Conservation (phyloP, 202 grass and related monocot genomes). For the Thinopyrum obtusiflorum region DNA sequence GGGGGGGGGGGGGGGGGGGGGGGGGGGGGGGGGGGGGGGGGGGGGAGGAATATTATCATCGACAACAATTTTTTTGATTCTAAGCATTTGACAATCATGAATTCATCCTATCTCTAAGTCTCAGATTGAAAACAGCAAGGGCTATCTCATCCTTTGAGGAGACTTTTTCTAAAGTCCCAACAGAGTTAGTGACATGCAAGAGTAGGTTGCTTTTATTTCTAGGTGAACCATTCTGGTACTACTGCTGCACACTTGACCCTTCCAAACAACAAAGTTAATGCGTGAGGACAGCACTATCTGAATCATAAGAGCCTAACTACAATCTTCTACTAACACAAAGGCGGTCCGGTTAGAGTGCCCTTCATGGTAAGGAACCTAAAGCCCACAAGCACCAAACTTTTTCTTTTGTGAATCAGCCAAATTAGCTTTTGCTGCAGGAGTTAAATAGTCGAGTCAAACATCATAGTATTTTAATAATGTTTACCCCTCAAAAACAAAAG, state of each 20-base stretch:
- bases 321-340: constrained; percentile 32
- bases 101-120: too few relatives aligned
- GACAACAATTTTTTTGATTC: too few relatives aligned
- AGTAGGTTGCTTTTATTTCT: constrained; percentile 48
- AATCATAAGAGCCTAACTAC: constrained; percentile 15
- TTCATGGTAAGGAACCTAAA: constrained; percentile 36
- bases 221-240: constrained; percentile 45
- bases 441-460: not conserved
- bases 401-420: constrained; percentile 30
- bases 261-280: constrained; percentile 46
- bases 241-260: constrained; percentile 30
- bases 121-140: not conserved
- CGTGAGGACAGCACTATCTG: constrained; percentile 52
- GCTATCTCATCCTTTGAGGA: constrained; percentile 31
- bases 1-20: too few relatives aligned
- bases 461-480: not conserved
- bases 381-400: constrained; percentile 38
- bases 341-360: constrained; percentile 1
- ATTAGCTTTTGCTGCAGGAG: not conserved
- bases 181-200: constrained; percentile 50
- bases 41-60: too few relatives aligned
- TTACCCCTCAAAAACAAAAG: too few relatives aligned
- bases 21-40: too few relatives aligned
- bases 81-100: too few relatives aligned
- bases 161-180: constrained; percentile 38